Percentiles rank a stretch among this genome's conserved stretches.
Evolutionary conservation across 169 alveolate genomes (phyloP).

Genomic region (Plasmodium gonderi): DNA sequence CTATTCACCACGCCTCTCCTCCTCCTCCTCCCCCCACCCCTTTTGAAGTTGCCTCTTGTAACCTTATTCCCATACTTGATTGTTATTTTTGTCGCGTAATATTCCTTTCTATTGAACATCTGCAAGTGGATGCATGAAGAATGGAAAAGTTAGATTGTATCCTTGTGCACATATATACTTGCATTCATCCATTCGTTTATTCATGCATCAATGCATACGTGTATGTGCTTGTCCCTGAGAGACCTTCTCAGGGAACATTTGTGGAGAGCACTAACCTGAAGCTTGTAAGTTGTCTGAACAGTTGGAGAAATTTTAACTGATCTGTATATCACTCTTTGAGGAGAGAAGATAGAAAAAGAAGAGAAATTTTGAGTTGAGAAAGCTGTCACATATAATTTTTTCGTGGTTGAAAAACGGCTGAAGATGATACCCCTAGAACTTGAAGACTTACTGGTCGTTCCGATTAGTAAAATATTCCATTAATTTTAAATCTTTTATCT

Average conservation of each 20-base stretch:
- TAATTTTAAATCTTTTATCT: conserved; percentile 55
- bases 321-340: conserved; percentile 38
- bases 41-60: no score
- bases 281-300: conserved; percentile 1
- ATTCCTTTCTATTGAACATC: conserved; percentile 60
- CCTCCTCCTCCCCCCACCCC: no score
- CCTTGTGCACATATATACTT: background rate
- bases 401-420: no score
- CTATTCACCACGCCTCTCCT: no score
- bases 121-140: background rate
- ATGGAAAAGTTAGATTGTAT: background rate
- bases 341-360: background rate
- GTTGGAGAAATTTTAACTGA: conserved; percentile 18
- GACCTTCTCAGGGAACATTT: background rate
- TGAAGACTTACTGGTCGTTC: conserved; percentile 32
- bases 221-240: background rate
- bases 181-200: background rate
- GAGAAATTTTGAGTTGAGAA: background rate
- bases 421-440: background rate
- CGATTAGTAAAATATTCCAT: conserved; percentile 65
- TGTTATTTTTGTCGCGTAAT: conserved; percentile 51
- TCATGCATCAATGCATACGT: background rate
- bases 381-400: no score
- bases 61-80: conserved; percentile 51
- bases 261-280: conserved; percentile 4